Percentiles rank a stretch among this genome's conserved stretches.
Conservation (phyloP, 148 eudicot genomes). For the Camellia lanceoleosa region DNA sequence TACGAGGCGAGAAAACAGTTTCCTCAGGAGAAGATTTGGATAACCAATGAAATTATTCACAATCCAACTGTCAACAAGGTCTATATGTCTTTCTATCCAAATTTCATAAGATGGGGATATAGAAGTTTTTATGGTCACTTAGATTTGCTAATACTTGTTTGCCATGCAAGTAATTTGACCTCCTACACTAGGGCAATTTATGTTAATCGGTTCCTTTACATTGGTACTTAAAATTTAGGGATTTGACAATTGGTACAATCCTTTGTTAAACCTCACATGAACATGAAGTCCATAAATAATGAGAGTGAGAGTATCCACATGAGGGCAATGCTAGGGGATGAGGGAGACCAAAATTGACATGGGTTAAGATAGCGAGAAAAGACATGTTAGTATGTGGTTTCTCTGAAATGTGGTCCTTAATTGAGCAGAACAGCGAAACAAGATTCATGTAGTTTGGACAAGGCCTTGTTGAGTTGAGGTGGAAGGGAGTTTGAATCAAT, state of each 20-base stretch:
- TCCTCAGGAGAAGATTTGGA: slow-evolving; percentile 79
- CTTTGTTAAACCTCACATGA: neutral
- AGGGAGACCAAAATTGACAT: neutral
- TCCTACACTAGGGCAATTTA: neutral
- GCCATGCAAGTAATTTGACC: neutral
- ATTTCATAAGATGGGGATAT: neutral
- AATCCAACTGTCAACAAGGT: slow-evolving; percentile 97
- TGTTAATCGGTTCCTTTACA: too few species aligned
- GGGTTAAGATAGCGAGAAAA: neutral
- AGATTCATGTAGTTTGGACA: neutral
- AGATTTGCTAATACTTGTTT: neutral
- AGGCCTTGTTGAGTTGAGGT: neutral
- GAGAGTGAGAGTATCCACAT: neutral
- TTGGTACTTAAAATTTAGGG: too few species aligned
- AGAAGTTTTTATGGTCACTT: neutral
- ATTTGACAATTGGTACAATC: neutral
- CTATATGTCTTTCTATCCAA: neutral
- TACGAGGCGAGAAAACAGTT: slow-evolving; percentile 93
- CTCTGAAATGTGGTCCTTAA: neutral
- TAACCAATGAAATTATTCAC: slow-evolving; percentile 96
- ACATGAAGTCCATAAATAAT: neutral
- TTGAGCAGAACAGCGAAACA: neutral
- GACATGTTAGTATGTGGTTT: neutral
- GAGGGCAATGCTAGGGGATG: neutral
- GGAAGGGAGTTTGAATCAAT: neutral